Percentiles rank a stretch among this genome's conserved stretches.
Conservation (phyloP, 352 stramenopile species). For the Blastocystis sp. region DNA sequence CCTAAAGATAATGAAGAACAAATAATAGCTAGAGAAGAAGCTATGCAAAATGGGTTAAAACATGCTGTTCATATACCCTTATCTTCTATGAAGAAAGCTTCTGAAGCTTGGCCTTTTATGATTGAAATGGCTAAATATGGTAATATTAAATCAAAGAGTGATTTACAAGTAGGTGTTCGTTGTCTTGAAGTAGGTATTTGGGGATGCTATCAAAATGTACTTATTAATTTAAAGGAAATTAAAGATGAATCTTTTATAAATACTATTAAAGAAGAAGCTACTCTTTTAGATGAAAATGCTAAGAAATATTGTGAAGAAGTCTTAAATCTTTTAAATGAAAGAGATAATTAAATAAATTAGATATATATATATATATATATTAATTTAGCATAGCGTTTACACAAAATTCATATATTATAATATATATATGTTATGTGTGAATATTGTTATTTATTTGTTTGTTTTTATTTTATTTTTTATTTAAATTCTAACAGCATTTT, state of each 20-base stretch:
- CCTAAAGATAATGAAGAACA: slow-evolving; percentile 40
- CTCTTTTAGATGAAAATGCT: slow-evolving; percentile 38
- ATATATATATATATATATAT: slow-evolving; percentile 33
- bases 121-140: slow-evolving; percentile 41
- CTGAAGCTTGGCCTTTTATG: slow-evolving; percentile 38
- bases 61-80: slow-evolving; percentile 39
- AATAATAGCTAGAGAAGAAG: slow-evolving; percentile 32
- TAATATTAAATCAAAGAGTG: slow-evolving; percentile 42
- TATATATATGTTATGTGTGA: too few species aligned
- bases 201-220: slow-evolving; percentile 42
- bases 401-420: slow-evolving; percentile 19
- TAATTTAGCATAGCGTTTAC: slow-evolving; percentile 10
- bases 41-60: slow-evolving; percentile 41
- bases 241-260: slow-evolving; percentile 35
- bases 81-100: slow-evolving; percentile 39
- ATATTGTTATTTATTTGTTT: too few species aligned
- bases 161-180: slow-evolving; percentile 41
- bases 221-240: slow-evolving; percentile 42
- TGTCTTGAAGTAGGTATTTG: slow-evolving; percentile 42
- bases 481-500: too few species aligned
- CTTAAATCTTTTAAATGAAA: slow-evolving; percentile 30
- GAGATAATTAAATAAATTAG: slow-evolving; percentile 15
- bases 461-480: too few species aligned
- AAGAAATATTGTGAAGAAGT: slow-evolving; percentile 33
- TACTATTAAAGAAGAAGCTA: slow-evolving; percentile 18